These are phyloP conservation scores for Zhuliangozyma blackwelliae DNA, from an alignment of 1,139 yeast species.

Conservation along the genomic window DNA sequence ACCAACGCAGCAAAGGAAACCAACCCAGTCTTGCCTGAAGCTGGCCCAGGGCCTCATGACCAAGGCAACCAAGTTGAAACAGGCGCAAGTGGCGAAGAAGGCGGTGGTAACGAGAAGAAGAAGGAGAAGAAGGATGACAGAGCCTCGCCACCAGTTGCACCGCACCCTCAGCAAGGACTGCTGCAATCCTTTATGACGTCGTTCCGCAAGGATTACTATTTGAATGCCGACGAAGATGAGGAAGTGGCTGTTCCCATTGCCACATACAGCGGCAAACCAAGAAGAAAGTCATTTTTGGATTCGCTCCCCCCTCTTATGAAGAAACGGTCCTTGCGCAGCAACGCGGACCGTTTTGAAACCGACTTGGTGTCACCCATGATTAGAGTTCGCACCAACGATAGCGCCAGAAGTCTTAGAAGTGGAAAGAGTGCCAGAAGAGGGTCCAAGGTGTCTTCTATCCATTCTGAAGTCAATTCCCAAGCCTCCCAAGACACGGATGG, in stretches of 20 bases:
- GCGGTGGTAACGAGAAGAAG: too few relatives aligned
- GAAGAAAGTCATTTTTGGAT: constrained; percentile 22
- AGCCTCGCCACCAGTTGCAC: too few relatives aligned
- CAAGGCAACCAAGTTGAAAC: constrained; percentile 41
- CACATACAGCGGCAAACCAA: constrained; percentile 7
- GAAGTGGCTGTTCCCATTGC: constrained; percentile 5
- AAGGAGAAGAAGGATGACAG: constrained; percentile 9
- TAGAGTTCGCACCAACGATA: constrained; percentile 31
- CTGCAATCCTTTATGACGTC: constrained; percentile 7
- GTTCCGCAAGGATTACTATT: constrained; percentile 11
- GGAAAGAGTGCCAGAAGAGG: constrained; percentile 14
- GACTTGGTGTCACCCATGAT: constrained; percentile 32
- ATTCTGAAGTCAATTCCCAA: constrained; percentile 66
- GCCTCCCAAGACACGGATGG: constrained; percentile 88
- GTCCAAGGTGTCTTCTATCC: constrained; percentile 38
- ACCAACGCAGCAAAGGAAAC: constrained; percentile 32
- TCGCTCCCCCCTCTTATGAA: constrained; percentile 6
- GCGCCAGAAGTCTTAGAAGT: too few relatives aligned
- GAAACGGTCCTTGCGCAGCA: constrained; percentile 6
- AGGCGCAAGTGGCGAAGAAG: constrained; percentile 2
- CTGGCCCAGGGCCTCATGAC: constrained; percentile 51
- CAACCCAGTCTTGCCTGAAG: too few relatives aligned
- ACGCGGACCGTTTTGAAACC: constrained; percentile 20
- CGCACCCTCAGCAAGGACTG: too few relatives aligned
- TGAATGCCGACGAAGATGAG: constrained; percentile 8